phyloP scores from a whole-genome alignment of 805 yeast genomes.

The Saccharomyces paradoxus region DNA sequence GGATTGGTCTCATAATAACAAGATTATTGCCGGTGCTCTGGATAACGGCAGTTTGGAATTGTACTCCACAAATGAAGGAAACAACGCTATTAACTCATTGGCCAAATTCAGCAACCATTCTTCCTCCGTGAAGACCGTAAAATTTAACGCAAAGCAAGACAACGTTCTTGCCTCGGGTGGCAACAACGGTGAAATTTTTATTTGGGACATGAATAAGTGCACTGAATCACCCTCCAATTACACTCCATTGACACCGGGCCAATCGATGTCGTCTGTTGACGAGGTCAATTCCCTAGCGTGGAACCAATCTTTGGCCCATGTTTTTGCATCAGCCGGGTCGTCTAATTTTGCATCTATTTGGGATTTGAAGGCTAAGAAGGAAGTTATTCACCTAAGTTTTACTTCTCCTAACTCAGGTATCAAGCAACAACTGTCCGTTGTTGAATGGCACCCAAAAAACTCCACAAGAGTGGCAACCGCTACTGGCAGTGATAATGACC shows the following conservation, averaged over 20 bases:
- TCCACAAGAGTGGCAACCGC: constrained; percentile 85
- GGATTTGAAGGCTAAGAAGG: constrained; percentile 84
- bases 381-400: constrained; percentile 78
- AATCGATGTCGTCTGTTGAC: constrained; percentile 70
- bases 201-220: constrained; percentile 77
- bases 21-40: constrained; percentile 78
- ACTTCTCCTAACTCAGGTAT: constrained; percentile 41
- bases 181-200: constrained; percentile 68
- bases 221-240: constrained; percentile 32
- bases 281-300: constrained; percentile 77
- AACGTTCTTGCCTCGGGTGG: constrained; percentile 82
- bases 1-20: constrained; percentile 67
- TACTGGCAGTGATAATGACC: constrained; percentile 69
- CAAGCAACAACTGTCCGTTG: constrained; percentile 66
- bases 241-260: constrained; percentile 56
- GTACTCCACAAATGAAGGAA: constrained; percentile 48
- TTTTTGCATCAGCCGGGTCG: constrained; percentile 82
- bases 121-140: constrained; percentile 62
- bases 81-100: constrained; percentile 33
- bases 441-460: constrained; percentile 91
- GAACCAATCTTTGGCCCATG: constrained; percentile 78
- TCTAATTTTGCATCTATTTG: constrained; percentile 85
- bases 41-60: constrained; percentile 76
- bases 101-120: constrained; percentile 50
- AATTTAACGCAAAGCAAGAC: constrained; percentile 66